Evolutionary conservation across 345 rosid species (phyloP).

Genomic region (Acer negundo): DNA sequence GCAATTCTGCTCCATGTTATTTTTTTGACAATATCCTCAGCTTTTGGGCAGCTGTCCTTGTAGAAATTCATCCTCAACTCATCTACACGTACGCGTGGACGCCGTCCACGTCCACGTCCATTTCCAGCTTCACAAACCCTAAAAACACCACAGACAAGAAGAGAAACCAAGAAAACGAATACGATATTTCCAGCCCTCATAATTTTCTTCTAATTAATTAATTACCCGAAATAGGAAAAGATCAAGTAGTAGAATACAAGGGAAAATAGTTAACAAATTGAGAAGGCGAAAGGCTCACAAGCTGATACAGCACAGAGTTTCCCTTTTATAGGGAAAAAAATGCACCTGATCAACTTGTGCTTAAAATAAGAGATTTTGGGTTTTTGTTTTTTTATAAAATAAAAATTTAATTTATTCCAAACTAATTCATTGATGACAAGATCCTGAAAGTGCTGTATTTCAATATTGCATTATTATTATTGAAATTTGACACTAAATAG

Average conservation of each 20-base stretch:
- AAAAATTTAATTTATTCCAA: no score
- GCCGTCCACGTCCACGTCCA: neutral
- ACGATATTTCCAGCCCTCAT: neutral
- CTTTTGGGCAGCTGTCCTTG: slow-evolving; percentile 34
- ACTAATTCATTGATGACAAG: no score
- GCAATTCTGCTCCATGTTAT: slow-evolving; percentile 31
- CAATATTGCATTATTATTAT: no score
- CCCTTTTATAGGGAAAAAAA: neutral
- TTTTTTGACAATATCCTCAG: slow-evolving; percentile 37
- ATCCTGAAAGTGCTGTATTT: no score
- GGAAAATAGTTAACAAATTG: neutral
- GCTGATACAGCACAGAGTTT: neutral
- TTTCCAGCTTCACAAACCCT: neutral
- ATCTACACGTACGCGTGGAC: neutral
- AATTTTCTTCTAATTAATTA: neutral
- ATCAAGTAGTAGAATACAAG: neutral
- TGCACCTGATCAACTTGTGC: neutral
- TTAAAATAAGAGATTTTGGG: no score
- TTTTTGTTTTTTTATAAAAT: no score
- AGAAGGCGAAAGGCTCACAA: neutral
- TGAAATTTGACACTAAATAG: no score
- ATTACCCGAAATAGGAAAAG: neutral
- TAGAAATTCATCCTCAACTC: slow-evolving; percentile 27
- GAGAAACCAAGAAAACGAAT: neutral
- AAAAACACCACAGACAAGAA: neutral